Evolutionary conservation across 108 stramenopile species (phyloP), one percentile per base, ranked within the genome.

Genomic region (Asterionellopsis glacialis): DNA sequence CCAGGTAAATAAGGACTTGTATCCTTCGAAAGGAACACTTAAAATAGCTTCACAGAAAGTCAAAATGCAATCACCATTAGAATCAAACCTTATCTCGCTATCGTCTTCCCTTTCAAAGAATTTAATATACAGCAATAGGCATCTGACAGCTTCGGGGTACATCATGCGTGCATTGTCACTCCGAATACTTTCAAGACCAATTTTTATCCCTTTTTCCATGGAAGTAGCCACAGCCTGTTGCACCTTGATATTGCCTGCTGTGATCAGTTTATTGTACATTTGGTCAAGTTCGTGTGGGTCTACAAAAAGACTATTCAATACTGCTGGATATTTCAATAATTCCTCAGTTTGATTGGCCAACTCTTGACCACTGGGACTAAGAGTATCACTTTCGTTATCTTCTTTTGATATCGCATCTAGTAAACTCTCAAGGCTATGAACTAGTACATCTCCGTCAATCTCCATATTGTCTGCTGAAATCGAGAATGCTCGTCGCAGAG

Each of bases 81-180:
- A 50, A 58, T 76, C 71, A 59, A 68, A 74, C 19, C 40, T 21
- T 22, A 53, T 51, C 16, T 68, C 53, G 24, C 70, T 62, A 1
- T 62, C 47, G 19, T 50, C 45, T 28, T 59, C 47, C 6, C 55
- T 69, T 25, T 64, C 83, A 58, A 74, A 84, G 69, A 63, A 88
- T 67, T 67, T 75, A 27, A 89, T 61, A 63, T 83, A 85, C n/a
- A 70, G 63, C 53, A 89, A 57, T 14, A 89, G 61, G 38, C 69
- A 83, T 59, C 84, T 65, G 14, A 89, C 82, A 2, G 80, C 58
- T 51, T 81, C 87, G 13, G 80, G 75, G 56, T 89, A 79, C 22
- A 82, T 83, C 55, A 85, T 51, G 21, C 83, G 60, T 22, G 74
- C 69, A 38, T 68, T 64, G 63, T 56, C 51, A 11, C 51, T 47